A percentile compares a stretch with the other conserved stretches of the same genome.
These are phyloP conservation scores for Pseudophaeomoniella oleicola DNA, from an alignment of 2,329 filamentous ascomycete genomes.

Conservation along the genomic window DNA sequence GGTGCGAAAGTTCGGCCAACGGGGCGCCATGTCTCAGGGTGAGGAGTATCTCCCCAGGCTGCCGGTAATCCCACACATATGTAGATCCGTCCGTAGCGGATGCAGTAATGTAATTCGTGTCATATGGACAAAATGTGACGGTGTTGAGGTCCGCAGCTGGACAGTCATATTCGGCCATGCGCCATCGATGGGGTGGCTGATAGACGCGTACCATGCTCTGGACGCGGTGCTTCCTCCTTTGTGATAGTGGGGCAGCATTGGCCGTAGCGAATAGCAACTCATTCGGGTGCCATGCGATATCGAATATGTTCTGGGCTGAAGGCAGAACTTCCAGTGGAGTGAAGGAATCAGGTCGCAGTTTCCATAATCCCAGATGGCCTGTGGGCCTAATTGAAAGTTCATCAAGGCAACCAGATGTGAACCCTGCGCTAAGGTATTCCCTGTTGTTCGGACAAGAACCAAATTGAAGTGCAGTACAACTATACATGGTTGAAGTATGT, in stretches of 20 bases:
- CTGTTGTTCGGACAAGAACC: conserved; percentile 22
- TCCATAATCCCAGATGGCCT: conserved; percentile 42
- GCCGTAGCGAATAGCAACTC: conserved; percentile 38
- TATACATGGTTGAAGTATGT: conserved; percentile 12
- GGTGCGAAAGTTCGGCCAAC: conserved; percentile 29
- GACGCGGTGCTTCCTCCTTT: conserved; percentile 15
- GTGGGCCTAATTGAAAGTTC: conserved; percentile 19
- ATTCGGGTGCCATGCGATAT: conserved; percentile 41
- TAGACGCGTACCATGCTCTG: conserved; percentile 39
- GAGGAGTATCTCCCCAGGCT: conserved; percentile 30
- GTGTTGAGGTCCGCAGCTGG: conserved; percentile 48
- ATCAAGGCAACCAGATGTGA: conserved; percentile 27
- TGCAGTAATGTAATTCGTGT: conserved; percentile 37
- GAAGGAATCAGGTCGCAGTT: conserved; percentile 24
- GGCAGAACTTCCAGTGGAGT: conserved; percentile 25
- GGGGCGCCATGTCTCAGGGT: conserved; percentile 35
- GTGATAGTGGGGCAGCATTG: conserved; percentile 23
- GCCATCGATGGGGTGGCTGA: conserved; percentile 22
- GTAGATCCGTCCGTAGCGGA: conserved; percentile 45
- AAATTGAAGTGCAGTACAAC: conserved; percentile 33
- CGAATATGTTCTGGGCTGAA: conserved; percentile 40
- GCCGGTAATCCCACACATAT: conserved; percentile 46
- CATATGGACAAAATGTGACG: conserved; percentile 32
- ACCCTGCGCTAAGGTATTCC: conserved; percentile 38
- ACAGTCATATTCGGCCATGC: conserved; percentile 36